Conservation (phyloP, 1,284 basidiomycete species). For the Ustilago vetiveriae region DNA sequence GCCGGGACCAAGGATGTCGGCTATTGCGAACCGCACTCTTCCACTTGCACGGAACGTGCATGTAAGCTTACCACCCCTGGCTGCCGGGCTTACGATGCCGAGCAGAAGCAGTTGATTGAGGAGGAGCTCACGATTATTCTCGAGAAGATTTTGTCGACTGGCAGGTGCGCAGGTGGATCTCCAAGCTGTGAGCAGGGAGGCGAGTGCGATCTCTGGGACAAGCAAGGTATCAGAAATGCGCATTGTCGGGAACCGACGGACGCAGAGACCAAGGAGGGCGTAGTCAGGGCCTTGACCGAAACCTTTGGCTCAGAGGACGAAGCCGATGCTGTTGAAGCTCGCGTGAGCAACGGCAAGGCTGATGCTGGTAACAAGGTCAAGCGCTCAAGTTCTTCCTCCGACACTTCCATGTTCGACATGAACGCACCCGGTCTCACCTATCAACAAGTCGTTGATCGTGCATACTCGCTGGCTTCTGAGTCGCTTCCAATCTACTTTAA, state of each 20-base stretch:
- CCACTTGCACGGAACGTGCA: background rate
- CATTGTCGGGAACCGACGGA: background rate
- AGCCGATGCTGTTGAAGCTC: too few relatives aligned
- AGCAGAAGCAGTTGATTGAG: background rate
- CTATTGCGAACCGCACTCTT: background rate
- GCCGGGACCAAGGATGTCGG: background rate
- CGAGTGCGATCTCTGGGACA: background rate
- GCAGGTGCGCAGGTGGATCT: background rate
- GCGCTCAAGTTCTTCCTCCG: too few relatives aligned
- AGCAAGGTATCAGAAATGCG: background rate
- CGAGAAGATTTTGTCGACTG: background rate
- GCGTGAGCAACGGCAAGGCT: too few relatives aligned
- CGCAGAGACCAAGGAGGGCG: background rate
- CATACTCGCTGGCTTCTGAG: too few relatives aligned
- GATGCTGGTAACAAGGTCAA: too few relatives aligned
- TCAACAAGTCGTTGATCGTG: too few relatives aligned
- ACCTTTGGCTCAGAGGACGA: background rate
- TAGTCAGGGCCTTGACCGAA: background rate
- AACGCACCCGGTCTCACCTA: too few relatives aligned
- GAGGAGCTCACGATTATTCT: background rate
- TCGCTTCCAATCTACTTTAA: too few relatives aligned
- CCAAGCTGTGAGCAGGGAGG: background rate
- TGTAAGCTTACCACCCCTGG: conserved; percentile 1
- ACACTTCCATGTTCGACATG: too few relatives aligned
- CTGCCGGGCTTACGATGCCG: background rate